Conservation (phyloP, 2,329 filamentous ascomycete genomes). For the Chaetomium olivaceum region DNA sequence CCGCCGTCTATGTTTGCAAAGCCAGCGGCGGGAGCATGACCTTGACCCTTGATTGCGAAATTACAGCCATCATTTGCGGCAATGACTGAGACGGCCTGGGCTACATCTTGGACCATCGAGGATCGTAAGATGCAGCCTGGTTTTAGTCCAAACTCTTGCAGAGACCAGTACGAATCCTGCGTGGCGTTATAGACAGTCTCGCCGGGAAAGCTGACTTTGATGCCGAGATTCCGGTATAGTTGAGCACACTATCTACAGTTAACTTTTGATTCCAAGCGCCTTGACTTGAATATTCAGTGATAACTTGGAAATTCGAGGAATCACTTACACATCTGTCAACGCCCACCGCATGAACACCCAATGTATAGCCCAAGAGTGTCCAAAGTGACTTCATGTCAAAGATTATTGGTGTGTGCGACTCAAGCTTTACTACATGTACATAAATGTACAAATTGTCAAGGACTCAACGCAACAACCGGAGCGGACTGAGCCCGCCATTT, state of each 20-base stretch:
- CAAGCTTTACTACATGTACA: neutral
- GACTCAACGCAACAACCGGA: neutral
- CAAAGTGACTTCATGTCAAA: neutral
- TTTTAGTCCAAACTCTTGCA: conserved; percentile 7
- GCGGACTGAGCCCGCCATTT: neutral
- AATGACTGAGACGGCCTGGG: conserved; percentile 7
- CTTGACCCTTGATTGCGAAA: conserved; percentile 13
- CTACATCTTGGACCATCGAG: conserved; percentile 1
- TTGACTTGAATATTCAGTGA: no score
- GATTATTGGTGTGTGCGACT: neutral
- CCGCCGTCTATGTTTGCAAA: conserved; percentile 14
- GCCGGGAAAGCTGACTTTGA: neutral
- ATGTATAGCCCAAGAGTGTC: neutral
- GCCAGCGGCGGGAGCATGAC: conserved; percentile 9
- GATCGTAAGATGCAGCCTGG: conserved; percentile 8
- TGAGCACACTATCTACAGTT: conserved; percentile 4
- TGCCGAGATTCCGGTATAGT: neutral
- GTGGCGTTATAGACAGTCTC: conserved; percentile 5
- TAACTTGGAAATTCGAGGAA: no score
- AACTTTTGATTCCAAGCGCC: neutral
- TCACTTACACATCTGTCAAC: conserved; percentile 4
- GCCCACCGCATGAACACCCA: neutral
- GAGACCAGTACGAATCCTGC: conserved; percentile 12
- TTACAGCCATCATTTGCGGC: neutral
- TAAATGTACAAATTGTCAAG: neutral